Evolutionary conservation across 2,329 filamentous ascomycete species (phyloP), one percentile per base, ranked within the genome.

Genomic region (Hypoxylon sp.): DNA sequence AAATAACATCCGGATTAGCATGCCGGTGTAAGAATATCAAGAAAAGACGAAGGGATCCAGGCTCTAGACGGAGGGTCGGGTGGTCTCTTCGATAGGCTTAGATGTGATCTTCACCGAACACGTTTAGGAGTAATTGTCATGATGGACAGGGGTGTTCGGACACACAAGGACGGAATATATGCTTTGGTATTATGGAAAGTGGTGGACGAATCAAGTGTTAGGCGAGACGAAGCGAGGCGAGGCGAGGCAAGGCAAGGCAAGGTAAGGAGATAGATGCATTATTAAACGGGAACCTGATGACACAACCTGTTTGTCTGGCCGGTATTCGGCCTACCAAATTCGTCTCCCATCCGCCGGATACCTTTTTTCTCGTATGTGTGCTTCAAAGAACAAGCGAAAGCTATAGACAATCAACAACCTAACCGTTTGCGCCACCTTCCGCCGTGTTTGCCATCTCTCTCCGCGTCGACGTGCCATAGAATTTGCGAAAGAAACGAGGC

Each of bases 351-450:
- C 43, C 23, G 26, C 49, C 40, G 35, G 40, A 35, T 45, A 46
- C 61, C 60, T 43, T 62, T 63, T 65, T 48, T 45, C 29, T 26
- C 58, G 50, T 41, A 17, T 45, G 51, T 58, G 56, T 52, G 55
- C 56, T 59, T 60, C 48, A 54, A 58, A 58, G 18, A 27, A 56
- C 48, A 58, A 41, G 51, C 60, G 50, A 55, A 61, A 61, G 52
- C 54, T 58, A 61, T 57, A 51, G 17, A 35, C 31, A 35, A 33
- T n/a, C 26, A 66, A 43, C 48, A 45, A 53, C 59, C 62, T 52
- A 63, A 61, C 66, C 68, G 60, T 63, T 58, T 68, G 63, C 67
- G 69, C 68, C 68, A 57, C 61, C 64, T 55, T 62, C 62, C 60
- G 58, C 66, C 66, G 60, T 64, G 61, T 62, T 58, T 59, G 48